Percentiles rank a stretch among this genome's conserved stretches.
Conservation (phyloP, 2,329 filamentous ascomycete genomes). For the Colletotrichum plurivorum region DNA sequence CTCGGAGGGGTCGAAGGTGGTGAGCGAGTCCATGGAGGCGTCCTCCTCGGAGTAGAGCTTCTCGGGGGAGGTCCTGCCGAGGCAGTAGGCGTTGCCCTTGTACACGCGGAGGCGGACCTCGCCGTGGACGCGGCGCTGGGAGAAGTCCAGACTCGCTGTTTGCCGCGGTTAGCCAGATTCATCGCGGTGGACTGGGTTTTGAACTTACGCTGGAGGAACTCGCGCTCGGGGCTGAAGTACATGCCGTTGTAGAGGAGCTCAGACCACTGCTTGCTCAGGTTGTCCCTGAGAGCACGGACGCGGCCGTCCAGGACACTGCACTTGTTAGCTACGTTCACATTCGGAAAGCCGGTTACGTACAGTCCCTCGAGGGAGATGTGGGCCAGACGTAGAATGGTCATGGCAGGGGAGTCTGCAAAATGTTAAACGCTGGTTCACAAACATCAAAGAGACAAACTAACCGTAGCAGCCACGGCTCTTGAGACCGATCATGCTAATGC, state of each 20-base stretch:
- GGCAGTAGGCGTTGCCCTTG: conserved; percentile 60
- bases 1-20: conserved; percentile 57
- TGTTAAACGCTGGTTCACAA: conserved; percentile 37
- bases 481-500: neutral
- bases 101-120: conserved; percentile 50
- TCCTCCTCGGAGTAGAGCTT: conserved; percentile 68
- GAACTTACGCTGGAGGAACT: conserved; percentile 30
- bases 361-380: conserved; percentile 68
- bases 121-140: conserved; percentile 42
- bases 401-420: conserved; percentile 41
- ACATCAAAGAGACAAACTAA: conserved; percentile 46
- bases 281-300: conserved; percentile 67
- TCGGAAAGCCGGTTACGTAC: neutral
- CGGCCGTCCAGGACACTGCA: conserved; percentile 64
- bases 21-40: conserved; percentile 65
- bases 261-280: conserved; percentile 59
- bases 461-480: conserved; percentile 74
- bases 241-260: conserved; percentile 62
- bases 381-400: conserved; percentile 47
- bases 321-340: neutral
- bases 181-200: rapidly evolving
- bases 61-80: conserved; percentile 60
- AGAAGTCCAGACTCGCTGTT: conserved; percentile 38
- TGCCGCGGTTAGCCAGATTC: neutral
- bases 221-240: conserved; percentile 62